phyloP scores from a whole-genome alignment of 2,329 filamentous ascomycete species.

The Xylaria sp. region DNA sequence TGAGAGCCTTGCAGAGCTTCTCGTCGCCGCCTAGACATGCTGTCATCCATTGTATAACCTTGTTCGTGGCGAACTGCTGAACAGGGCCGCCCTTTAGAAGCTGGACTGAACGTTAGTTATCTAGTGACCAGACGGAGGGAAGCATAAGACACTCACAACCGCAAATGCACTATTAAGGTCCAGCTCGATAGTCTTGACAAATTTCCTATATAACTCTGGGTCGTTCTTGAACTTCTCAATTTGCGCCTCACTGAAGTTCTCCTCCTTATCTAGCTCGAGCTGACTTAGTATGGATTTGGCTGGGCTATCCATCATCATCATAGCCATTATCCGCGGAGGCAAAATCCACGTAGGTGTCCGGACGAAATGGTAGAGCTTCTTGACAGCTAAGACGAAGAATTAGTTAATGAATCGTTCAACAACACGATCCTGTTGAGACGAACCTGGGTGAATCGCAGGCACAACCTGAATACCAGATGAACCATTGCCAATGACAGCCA shows the following conservation, averaged over 20 bases:
- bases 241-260: constrained; percentile 56
- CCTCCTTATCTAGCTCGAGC: constrained; percentile 55
- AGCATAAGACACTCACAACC: constrained; percentile 48
- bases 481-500: constrained; percentile 67
- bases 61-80: constrained; percentile 55
- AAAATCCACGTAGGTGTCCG: constrained; percentile 57
- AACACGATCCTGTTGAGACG: neutral
- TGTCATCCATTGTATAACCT: constrained; percentile 60
- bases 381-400: constrained; percentile 47
- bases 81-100: constrained; percentile 54
- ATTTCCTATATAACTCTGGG: constrained; percentile 57
- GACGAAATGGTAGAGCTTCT: constrained; percentile 55
- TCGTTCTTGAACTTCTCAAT: constrained; percentile 60
- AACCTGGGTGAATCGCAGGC: constrained; percentile 59
- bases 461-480: constrained; percentile 65
- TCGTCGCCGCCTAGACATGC: constrained; percentile 59
- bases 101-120: constrained; percentile 41
- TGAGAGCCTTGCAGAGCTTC: constrained; percentile 60
- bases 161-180: constrained; percentile 58
- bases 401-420: constrained; percentile 1
- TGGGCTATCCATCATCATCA: constrained; percentile 52
- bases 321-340: constrained; percentile 51
- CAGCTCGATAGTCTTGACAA: constrained; percentile 59
- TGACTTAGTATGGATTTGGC: constrained; percentile 51
- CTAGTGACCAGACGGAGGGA: neutral